Base-by-base conservation (phyloP, 164 flowering plant species). In the Sextonia rubra region DNA sequence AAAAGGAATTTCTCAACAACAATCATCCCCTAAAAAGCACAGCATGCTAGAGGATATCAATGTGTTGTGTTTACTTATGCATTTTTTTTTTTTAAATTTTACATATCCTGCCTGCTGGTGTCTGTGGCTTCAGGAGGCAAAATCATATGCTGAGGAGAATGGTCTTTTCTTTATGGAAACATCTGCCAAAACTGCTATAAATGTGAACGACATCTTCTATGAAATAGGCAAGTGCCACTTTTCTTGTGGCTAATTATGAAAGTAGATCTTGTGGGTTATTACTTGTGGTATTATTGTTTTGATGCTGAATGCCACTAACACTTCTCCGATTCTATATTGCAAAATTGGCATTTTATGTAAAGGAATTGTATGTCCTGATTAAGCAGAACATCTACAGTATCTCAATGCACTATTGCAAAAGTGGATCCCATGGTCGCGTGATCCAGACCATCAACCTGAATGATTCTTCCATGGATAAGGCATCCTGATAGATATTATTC, bases 81-180 rank as follows among this genome's bases (percentile, higher is more conserved):
- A 1, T 20, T 18, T 52, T 0, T 14, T 52, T 61, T 0, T 44
- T 37, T 72, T 4, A 0, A 69, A 7, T 30, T 60, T 26, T 71
- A 44, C 71, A 66, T 65, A 17, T 74, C 69, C 66, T 32, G 67
- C 47, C 15, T 47, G 12, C 66, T 29, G 47, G 27, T 24, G 7
- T 64, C 32, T 75, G 11, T 63, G 60, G 52, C 73, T 82, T 74
- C 87, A 92, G 97, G 95, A 90, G 74, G 97, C 90, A n/a, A 81
- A 82, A 23, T 29, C 73, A 47, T 90, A 87, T 83, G 91, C 97
- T 12, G 92, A 89, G 74, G 95, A 92, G 74, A 92, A 90, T 81
- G 88, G 92, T 11, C 93, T 92, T 44, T 89, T 92, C 82, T 90
- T 92, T 84, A 79, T 84, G 86, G 97, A 92, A 80, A 89, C 97